Conservation (phyloP, 2,329 filamentous ascomycete genomes). For the Talaromyces amestolkiae region DNA sequence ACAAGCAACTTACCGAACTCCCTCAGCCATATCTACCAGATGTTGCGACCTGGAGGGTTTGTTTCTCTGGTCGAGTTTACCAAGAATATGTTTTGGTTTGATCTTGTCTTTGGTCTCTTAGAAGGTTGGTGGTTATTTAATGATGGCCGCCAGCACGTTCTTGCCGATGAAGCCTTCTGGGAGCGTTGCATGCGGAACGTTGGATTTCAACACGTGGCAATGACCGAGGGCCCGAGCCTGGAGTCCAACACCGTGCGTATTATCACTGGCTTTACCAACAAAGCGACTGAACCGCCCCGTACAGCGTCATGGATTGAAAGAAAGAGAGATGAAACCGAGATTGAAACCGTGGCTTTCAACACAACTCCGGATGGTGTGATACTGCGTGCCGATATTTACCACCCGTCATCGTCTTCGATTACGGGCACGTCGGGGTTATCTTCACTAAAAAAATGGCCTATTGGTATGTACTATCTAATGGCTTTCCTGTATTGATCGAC, state of each 20-base stretch:
- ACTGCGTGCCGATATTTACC: background rate
- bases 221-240: background rate
- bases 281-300: background rate
- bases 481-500: background rate
- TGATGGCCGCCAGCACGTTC: constrained; percentile 31
- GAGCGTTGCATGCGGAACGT: background rate
- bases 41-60: constrained; percentile 27
- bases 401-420: background rate
- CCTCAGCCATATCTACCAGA: background rate
- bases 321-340: background rate
- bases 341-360: background rate
- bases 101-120: constrained; percentile 39
- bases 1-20: background rate
- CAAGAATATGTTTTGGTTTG: constrained; percentile 28
- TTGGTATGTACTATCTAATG: background rate
- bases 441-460: background rate
- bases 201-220: background rate
- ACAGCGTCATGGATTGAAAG: background rate
- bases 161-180: constrained; percentile 21
- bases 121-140: constrained; percentile 43
- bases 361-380: background rate
- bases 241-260: background rate
- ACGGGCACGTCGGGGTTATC: background rate
- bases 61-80: constrained; percentile 36
- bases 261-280: background rate